Percentiles rank a stretch among this genome's conserved stretches.
Evolutionary conservation across 805 yeast species (phyloP).

Genomic region (Hanseniaspora vineae): DNA sequence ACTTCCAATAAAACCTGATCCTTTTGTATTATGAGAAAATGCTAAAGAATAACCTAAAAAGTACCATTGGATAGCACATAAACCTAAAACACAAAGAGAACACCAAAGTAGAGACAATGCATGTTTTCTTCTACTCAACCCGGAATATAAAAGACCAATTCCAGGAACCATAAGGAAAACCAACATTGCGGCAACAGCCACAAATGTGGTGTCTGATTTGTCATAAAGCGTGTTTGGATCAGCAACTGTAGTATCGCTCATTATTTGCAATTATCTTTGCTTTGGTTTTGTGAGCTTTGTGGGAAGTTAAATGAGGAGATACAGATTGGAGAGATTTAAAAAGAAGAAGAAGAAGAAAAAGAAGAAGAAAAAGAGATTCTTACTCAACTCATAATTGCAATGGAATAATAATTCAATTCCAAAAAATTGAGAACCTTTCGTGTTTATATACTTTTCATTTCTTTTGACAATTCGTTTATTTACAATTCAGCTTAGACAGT

Average conservation of each 20-base stretch:
- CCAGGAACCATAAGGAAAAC: slow-evolving; percentile 98
- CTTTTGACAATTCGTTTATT: background rate
- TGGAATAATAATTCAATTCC: too few relatives aligned
- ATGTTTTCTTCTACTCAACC: slow-evolving; percentile 87
- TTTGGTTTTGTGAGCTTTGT: too few relatives aligned
- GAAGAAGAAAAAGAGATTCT: background rate
- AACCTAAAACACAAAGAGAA: slow-evolving; percentile 73
- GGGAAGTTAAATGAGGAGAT: too few relatives aligned
- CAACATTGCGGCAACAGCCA: slow-evolving; percentile 59
- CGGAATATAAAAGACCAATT: slow-evolving; percentile 84
- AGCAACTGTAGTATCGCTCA: slow-evolving; percentile 51
- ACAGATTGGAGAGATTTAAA: too few relatives aligned
- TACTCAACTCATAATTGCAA: background rate
- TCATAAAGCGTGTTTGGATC: slow-evolving; percentile 64
- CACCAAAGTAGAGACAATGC: slow-evolving; percentile 94
- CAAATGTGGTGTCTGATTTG: slow-evolving; percentile 75
- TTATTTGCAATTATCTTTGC: background rate
- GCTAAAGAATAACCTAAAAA: slow-evolving; percentile 95
- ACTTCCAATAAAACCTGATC: slow-evolving; percentile 66
- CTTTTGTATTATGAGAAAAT: slow-evolving; percentile 52
- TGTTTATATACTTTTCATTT: too few relatives aligned
- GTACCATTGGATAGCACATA: slow-evolving; percentile 90
- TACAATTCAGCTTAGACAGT: background rate
- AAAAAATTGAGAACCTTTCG: too few relatives aligned
- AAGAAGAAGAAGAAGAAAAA: too few relatives aligned